phyloP scores from a whole-genome alignment of 768 basidiomycete species.

The Coprinellus micaceus region DNA sequence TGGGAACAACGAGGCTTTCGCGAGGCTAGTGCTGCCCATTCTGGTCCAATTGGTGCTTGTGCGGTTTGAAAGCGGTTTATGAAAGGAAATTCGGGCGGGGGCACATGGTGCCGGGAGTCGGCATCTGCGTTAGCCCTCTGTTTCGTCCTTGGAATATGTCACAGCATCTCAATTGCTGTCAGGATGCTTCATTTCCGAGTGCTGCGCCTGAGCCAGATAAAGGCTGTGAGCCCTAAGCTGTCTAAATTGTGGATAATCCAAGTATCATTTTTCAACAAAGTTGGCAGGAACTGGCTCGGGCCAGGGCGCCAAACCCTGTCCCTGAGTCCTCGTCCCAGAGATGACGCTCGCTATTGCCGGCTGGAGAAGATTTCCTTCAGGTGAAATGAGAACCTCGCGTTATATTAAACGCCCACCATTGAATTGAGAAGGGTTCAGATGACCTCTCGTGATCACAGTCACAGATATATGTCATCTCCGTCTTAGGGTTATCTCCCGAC shows the following conservation, averaged over 20 bases:
- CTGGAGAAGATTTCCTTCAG: not conserved
- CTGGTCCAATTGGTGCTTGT: slow-evolving; percentile 3
- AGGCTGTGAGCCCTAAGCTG: not conserved
- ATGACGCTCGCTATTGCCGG: not conserved
- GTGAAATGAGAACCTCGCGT: slow-evolving; percentile 2
- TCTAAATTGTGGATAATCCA: not conserved
- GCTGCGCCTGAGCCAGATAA: not conserved
- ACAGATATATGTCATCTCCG: slow-evolving; percentile 1
- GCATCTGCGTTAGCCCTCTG: not conserved
- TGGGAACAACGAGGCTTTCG: slow-evolving; percentile 9
- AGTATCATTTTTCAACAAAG: not conserved
- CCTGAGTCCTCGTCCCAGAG: too few relatives aligned
- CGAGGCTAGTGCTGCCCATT: slow-evolving; percentile 11
- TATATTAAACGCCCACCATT: not conserved
- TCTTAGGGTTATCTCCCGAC: not conserved
- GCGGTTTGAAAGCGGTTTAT: not conserved
- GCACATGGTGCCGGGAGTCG: not conserved
- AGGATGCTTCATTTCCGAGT: not conserved
- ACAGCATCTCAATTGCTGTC: not conserved
- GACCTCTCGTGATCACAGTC: not conserved
- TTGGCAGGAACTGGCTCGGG: too few relatives aligned
- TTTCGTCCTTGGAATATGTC: not conserved
- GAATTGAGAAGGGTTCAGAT: not conserved
- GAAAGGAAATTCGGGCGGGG: not conserved
- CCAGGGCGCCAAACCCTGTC: too few relatives aligned